Evolutionary conservation across 495 filamentous ascomycete genomes (phyloP).

Genomic region (Neurospora sp.): DNA sequence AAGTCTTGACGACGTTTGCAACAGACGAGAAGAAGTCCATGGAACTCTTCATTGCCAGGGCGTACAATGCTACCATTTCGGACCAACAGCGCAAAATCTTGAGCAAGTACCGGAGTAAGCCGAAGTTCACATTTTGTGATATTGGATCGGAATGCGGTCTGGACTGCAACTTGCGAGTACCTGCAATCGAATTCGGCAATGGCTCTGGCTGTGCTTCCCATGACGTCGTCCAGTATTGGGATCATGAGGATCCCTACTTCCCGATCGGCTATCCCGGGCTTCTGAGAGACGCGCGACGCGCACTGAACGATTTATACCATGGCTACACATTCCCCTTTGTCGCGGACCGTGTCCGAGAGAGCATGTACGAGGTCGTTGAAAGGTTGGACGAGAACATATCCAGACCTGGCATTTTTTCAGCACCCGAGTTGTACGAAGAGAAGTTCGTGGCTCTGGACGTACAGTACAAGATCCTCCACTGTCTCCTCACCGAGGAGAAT

Average conservation of each 20-base stretch:
- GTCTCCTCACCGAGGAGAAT: background rate
- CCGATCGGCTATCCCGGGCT: no score
- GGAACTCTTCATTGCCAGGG: background rate
- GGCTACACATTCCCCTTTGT: no score
- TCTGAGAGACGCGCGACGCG: no score
- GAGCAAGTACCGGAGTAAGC: background rate
- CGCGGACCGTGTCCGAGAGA: no score
- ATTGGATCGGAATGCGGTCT: background rate
- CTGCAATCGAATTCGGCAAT: no score
- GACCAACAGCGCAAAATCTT: background rate
- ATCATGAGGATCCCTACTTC: no score
- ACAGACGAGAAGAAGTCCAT: background rate
- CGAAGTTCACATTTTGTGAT: background rate
- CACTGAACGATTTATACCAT: no score
- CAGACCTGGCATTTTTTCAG: no score
- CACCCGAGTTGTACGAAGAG: background rate
- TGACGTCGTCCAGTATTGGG: background rate
- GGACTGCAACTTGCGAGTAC: background rate
- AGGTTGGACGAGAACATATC: background rate
- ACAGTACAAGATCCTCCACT: background rate
- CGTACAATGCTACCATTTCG: background rate
- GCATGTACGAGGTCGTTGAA: background rate
- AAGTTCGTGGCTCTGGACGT: background rate
- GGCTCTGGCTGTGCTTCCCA: background rate
- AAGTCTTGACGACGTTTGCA: background rate